These are phyloP conservation scores for Chenopodium berlandieri DNA, from an alignment of 148 eudicot genomes.

Conservation along the genomic window DNA sequence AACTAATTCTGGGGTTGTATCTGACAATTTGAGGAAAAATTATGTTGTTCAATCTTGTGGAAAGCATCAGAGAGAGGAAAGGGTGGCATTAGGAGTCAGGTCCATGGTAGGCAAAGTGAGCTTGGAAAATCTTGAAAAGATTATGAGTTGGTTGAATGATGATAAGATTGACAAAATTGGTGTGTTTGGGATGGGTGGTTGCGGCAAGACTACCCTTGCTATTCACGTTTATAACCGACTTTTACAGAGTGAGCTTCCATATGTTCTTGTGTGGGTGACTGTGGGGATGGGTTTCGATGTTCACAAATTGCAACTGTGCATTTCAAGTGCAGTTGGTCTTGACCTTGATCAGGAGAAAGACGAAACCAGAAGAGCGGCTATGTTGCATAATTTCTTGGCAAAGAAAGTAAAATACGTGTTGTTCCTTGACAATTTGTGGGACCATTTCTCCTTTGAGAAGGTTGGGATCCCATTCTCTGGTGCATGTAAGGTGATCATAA, in stretches of 20 bases:
- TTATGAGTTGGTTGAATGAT: not conserved
- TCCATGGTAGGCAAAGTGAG: not conserved
- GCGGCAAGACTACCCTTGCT: conserved; percentile 1
- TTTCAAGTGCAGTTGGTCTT: not conserved
- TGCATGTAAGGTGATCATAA: conserved; percentile 3
- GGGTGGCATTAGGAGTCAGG: not conserved
- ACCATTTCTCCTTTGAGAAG: not conserved
- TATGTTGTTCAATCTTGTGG: not conserved
- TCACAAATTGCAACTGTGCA: not conserved
- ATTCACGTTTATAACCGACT: not conserved
- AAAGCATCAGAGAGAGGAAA: not conserved
- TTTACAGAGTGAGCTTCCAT: not conserved
- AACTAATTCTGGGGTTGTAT: not conserved
- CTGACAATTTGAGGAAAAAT: not conserved
- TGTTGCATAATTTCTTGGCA: not conserved
- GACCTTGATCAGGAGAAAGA: not conserved
- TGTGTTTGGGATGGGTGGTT: conserved; percentile 13
- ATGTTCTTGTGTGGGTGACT: conserved; percentile 7
- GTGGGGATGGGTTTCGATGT: not conserved
- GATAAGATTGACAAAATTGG: conserved; percentile 1
- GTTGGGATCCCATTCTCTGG: not conserved
- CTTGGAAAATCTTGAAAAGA: not conserved
- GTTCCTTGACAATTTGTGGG: not conserved
- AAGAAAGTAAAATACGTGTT: not conserved
- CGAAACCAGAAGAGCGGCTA: not conserved